Evolutionary conservation across 495 filamentous ascomycete species (phyloP).

Genomic region (Parathielavia appendiculata): DNA sequence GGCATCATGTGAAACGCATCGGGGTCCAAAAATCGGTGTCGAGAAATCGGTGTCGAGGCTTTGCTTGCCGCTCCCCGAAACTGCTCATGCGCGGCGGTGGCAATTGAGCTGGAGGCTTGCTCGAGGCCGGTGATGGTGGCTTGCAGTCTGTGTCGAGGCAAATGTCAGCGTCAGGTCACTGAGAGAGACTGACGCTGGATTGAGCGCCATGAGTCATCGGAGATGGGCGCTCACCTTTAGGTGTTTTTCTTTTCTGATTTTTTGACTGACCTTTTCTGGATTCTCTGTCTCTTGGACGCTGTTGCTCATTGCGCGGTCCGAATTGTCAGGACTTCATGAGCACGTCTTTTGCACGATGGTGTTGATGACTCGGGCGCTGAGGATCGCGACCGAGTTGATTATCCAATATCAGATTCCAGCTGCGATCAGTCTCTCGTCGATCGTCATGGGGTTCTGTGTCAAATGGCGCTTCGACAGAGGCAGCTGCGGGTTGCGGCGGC

Average conservation of each 20-base stretch:
- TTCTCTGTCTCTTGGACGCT: neutral
- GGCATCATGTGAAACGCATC: neutral
- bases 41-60: neutral
- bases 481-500: conserved; percentile 12
- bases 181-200: neutral
- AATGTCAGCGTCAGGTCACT: neutral
- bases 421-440: conserved; percentile 13
- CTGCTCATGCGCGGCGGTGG: neutral
- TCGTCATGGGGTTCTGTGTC: conserved; percentile 5
- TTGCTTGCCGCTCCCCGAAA: neutral
- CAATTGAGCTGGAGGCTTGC: neutral
- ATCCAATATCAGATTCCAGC: conserved; percentile 4
- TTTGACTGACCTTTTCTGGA: neutral
- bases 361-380: neutral
- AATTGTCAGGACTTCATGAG: neutral
- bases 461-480: conserved; percentile 1
- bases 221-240: neutral
- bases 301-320: neutral
- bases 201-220: neutral
- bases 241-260: neutral
- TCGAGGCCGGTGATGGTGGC: neutral
- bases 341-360: neutral
- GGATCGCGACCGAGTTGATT: neutral
- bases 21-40: neutral
- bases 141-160: neutral